Evolutionary conservation across 106 monocot species (phyloP).

Genomic region (Apostasia ramifera): DNA sequence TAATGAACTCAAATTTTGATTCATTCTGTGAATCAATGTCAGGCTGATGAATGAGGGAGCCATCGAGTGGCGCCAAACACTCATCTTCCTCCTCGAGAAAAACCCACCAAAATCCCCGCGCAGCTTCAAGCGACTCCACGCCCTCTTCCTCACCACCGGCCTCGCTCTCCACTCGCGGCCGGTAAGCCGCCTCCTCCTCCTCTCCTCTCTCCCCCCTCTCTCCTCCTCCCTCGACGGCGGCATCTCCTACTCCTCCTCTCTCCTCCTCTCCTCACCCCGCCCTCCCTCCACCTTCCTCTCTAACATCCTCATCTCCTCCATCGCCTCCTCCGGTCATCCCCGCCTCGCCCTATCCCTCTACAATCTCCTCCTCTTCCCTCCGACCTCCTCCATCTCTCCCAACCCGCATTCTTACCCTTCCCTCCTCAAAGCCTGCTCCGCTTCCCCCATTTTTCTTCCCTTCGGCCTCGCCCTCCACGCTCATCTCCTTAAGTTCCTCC

Average conservation of each 20-base stretch:
- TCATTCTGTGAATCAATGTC: too few relatives aligned
- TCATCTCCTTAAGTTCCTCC: conserved; percentile 37
- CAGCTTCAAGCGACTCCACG: conserved; percentile 32
- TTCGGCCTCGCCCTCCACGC: conserved; percentile 30
- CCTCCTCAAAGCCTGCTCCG: conserved; percentile 22
- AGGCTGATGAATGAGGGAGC: neutral
- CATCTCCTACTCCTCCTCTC: conserved; percentile 7
- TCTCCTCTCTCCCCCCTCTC: conserved; percentile 3
- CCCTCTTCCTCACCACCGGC: conserved; percentile 39
- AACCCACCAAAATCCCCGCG: neutral
- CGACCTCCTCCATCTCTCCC: conserved; percentile 5
- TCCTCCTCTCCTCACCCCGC: conserved; percentile 12
- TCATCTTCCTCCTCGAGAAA: conserved; percentile 5
- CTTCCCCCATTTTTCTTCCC: neutral
- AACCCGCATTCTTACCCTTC: conserved; percentile 46
- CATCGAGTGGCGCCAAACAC: conserved; percentile 2
- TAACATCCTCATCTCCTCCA: conserved; percentile 40
- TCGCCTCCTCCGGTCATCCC: conserved; percentile 13
- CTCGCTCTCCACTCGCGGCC: conserved; percentile 42
- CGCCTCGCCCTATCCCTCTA: conserved; percentile 20
- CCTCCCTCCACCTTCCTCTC: conserved; percentile 38
- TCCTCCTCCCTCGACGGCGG: neutral
- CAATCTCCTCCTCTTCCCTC: conserved; percentile 6
- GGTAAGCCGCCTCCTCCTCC: conserved; percentile 26
- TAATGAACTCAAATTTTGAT: too few relatives aligned